Evolutionary conservation across 139 green algal species (phyloP).

Genomic region (Tetradesmus obliquus): DNA sequence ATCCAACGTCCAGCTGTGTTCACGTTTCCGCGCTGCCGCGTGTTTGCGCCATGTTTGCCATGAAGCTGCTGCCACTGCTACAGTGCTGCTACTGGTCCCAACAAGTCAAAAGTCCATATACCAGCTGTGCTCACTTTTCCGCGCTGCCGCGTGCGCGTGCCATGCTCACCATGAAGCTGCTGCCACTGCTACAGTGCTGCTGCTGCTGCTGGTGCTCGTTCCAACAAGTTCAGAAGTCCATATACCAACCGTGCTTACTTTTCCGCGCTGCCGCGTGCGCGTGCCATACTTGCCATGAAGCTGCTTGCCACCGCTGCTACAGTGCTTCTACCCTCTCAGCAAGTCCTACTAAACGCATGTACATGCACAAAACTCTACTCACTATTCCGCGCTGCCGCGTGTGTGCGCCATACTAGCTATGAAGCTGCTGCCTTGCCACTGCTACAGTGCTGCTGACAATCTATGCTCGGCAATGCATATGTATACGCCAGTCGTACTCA

Average conservation of each 20-base stretch:
- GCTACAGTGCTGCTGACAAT: not conserved
- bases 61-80: not conserved
- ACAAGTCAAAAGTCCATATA: too few relatives aligned
- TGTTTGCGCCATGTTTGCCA: too few relatives aligned
- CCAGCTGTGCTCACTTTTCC: not conserved
- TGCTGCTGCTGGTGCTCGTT: not conserved
- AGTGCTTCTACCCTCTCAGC: too few relatives aligned
- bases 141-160: not conserved
- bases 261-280: not conserved
- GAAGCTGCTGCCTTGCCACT: not conserved
- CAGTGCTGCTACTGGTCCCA: not conserved
- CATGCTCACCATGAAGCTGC: constrained; percentile 25
- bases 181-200: not conserved
- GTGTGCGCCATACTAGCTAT: too few relatives aligned
- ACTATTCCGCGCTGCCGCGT: too few relatives aligned
- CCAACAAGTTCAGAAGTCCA: not conserved
- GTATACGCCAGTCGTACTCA: not conserved
- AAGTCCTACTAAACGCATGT: too few relatives aligned
- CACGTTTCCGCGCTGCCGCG: too few relatives aligned
- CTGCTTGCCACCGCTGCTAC: constrained; percentile 5
- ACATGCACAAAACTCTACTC: too few relatives aligned
- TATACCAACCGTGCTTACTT: not conserved
- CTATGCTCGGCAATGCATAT: not conserved
- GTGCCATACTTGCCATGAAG: not conserved
- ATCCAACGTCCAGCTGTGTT: too few relatives aligned